Percentiles rank a stretch among this genome's conserved stretches.
Conservation (phyloP, 768 basidiomycete genomes). For the Lepiota venenata region DNA sequence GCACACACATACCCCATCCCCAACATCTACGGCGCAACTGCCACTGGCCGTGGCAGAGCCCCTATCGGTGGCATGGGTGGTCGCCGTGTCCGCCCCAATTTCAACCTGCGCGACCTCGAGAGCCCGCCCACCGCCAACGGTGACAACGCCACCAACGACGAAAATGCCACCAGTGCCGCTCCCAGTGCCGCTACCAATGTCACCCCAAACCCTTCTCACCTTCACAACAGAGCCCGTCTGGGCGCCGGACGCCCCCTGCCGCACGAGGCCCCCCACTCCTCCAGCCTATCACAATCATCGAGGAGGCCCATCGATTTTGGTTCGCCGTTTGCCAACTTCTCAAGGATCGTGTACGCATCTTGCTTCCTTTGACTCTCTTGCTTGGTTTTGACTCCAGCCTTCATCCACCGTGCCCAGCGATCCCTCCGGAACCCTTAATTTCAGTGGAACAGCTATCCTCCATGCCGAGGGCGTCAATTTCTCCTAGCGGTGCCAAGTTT, state of each 20-base stretch:
- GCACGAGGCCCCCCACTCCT: not conserved
- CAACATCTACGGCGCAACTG: conserved; percentile 19
- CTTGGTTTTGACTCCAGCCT: not conserved
- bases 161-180: not conserved
- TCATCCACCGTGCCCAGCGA: conserved; percentile 50
- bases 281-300: not conserved
- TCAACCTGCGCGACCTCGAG: conserved; percentile 61
- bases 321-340: conserved; percentile 90
- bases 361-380: conserved; percentile 7
- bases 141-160: not conserved
- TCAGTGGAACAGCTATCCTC: conserved; percentile 88
- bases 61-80: conserved; percentile 32
- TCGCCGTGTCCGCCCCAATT: conserved; percentile 49
- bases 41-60: conserved; percentile 5
- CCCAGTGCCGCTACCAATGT: not conserved
- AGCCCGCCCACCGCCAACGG: not conserved
- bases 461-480: conserved; percentile 86
- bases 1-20: conserved; percentile 5
- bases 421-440: conserved; percentile 94
- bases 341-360: conserved; percentile 82
- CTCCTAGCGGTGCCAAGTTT: conserved; percentile 84
- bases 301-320: conserved; percentile 34
- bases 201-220: not conserved
- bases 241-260: conserved; percentile 50
- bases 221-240: conserved; percentile 6